These are phyloP conservation scores for Russula dissimulans DNA, from an alignment of 768 basidiomycete genomes.

Conservation along the genomic window DNA sequence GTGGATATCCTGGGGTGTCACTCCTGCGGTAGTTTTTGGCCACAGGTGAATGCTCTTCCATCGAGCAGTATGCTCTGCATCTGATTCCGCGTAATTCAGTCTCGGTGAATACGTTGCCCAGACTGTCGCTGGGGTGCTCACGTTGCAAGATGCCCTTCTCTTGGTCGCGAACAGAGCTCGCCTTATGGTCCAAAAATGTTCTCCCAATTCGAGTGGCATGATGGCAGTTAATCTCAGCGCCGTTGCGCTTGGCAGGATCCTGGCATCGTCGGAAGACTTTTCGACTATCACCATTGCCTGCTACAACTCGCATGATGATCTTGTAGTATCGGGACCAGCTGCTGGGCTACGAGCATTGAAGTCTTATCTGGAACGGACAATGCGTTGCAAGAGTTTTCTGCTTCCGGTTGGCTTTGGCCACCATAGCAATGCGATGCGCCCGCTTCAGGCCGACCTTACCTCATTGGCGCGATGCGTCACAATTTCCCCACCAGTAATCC, in stretches of 20 bases:
- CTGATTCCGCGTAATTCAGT: conserved; percentile 29
- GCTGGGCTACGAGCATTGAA: conserved; percentile 36
- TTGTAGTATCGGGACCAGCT: conserved; percentile 50
- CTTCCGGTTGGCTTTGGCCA: conserved; percentile 54
- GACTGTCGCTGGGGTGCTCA: conserved; percentile 50
- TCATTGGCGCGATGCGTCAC: conserved; percentile 30
- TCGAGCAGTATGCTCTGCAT: neutral
- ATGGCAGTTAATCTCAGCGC: conserved; percentile 40
- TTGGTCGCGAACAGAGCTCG: conserved; percentile 50
- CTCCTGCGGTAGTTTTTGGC: conserved; percentile 52
- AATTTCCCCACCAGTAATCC: conserved; percentile 42
- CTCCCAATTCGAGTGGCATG: conserved; percentile 45
- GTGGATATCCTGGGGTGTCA: conserved; percentile 63
- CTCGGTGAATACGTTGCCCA: conserved; percentile 71
- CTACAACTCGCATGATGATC: conserved; percentile 47
- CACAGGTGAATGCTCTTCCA: conserved; percentile 46
- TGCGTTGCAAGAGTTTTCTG: conserved; percentile 32
- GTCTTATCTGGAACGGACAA: conserved; percentile 29
- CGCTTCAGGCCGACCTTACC: conserved; percentile 43
- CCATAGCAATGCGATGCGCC: conserved; percentile 57
- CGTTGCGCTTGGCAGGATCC: conserved; percentile 27
- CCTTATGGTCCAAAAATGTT: conserved; percentile 45
- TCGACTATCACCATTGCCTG: conserved; percentile 44
- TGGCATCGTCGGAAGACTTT: conserved; percentile 30
- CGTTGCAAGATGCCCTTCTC: conserved; percentile 45